Base-by-base conservation (phyloP, 1,139 yeast species). In the Diutina pseudorugosa region DNA sequence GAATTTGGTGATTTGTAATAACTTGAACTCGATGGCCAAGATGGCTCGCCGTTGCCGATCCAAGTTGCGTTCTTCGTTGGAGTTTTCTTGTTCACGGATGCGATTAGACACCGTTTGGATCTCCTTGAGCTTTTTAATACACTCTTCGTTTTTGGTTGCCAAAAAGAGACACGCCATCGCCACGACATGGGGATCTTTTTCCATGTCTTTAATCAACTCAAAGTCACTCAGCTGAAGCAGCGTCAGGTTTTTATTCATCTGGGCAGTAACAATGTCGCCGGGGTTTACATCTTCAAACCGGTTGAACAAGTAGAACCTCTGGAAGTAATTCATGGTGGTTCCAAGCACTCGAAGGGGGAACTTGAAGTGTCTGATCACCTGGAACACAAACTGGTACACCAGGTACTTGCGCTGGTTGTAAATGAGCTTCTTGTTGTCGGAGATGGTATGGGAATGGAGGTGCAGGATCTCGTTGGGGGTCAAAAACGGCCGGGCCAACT, bases 71-170 rank as follows among this genome's bases (percentile, higher is more conserved):
- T 52, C 52, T 51, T 54, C 52, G 52, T 50, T 57, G 23, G 57
- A 51, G 20, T 55, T 51, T 43, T 58, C 60, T 27, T 61, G 62
- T 48, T 61, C 65, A 54, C 76, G 62, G 43, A 73, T 55, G 56
- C 69, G 71, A 57, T 73, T 73, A n/a, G 73, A 72, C 12, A 70
- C 70, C 2, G 60, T 53, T 50, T 85, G 76, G 12, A 94, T 93
- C 52, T 87, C 93, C 55, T 81, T 73, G 18, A 85, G 68, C 60
- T 87, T 85, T 65, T 91, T 91, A 44, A 91, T 83, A 47, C 95
- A 90, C 63, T 91, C 98, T 62, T 89, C 96, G 59, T 83, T 82
- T 65, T 93, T 91, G 48, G 85, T 75, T 2, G 97, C 88, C 41
- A 90, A 75, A 56, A 89, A 79, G n/a, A 93, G 62, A 55, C 94